Percentiles rank a stretch among this genome's conserved stretches.
Evolutionary conservation across 495 filamentous ascomycete species (phyloP).

Genomic region (Penicillium bovifimosum): DNA sequence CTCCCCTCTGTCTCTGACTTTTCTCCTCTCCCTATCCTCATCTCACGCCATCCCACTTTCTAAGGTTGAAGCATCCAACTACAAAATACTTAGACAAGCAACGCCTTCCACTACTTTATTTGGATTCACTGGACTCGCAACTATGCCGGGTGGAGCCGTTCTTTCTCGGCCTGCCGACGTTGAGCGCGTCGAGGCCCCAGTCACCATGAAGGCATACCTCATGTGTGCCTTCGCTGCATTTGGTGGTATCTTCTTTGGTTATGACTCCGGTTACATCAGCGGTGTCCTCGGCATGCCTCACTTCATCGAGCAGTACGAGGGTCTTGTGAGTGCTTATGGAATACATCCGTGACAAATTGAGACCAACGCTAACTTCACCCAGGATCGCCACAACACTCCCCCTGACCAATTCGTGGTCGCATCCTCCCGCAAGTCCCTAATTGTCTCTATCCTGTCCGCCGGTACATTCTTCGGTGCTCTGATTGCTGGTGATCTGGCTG

Average conservation of each 20-base stretch:
- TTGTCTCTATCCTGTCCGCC: constrained; percentile 67
- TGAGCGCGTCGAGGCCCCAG: constrained; percentile 53
- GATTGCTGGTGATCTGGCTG: constrained; percentile 63
- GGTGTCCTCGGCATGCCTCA: constrained; percentile 51
- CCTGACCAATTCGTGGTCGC: constrained; percentile 38
- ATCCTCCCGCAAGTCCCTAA: constrained; percentile 52
- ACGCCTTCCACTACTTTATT: background rate
- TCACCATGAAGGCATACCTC: constrained; percentile 57
- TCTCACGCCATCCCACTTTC: background rate
- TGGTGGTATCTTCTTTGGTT: constrained; percentile 55
- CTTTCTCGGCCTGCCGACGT: constrained; percentile 26
- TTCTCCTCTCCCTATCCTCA: background rate
- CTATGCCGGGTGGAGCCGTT: constrained; percentile 22
- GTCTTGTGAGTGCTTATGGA: constrained; percentile 20
- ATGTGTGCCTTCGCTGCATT: constrained; percentile 57
- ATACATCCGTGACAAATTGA: background rate
- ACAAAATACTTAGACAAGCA: background rate
- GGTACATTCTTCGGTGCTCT: constrained; percentile 75
- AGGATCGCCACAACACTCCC: constrained; percentile 22
- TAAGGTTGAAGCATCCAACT: background rate
- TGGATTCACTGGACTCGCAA: constrained; percentile 4
- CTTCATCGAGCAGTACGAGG: constrained; percentile 42
- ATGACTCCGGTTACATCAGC: constrained; percentile 50
- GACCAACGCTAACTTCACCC: background rate
- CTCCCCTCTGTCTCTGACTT: background rate